These are phyloP conservation scores for Pseudotulostoma volvatum DNA, from an alignment of 495 filamentous ascomycete species.

Conservation along the genomic window DNA sequence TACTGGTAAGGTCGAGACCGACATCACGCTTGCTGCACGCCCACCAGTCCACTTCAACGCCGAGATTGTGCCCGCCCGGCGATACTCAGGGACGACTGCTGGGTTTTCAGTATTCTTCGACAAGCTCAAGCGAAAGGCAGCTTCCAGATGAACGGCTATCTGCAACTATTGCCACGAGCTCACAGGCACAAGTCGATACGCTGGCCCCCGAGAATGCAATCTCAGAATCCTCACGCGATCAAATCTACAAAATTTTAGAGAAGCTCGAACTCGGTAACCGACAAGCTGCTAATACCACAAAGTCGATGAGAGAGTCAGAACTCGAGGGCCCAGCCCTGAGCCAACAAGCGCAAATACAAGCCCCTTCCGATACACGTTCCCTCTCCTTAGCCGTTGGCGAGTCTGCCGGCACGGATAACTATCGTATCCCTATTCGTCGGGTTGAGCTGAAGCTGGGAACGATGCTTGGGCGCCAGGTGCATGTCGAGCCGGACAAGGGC, in stretches of 20 bases:
- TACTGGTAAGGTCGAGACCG: no score
- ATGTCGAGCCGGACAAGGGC: conserved; percentile 22
- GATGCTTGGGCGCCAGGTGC: conserved; percentile 23
- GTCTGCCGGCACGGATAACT: conserved; percentile 11
- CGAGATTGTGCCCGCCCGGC: no score
- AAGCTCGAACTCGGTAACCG: conserved; percentile 21
- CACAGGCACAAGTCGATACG: background rate
- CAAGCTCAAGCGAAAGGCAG: no score
- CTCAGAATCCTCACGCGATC: no score
- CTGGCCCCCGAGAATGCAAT: background rate
- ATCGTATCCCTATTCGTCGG: conserved; percentile 1
- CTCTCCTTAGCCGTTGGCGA: conserved; percentile 11
- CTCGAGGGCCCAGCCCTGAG: background rate
- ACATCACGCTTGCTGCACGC: no score
- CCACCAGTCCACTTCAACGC: no score
- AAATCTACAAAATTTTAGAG: conserved; percentile 25
- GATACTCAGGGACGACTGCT: no score
- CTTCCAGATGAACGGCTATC: no score
- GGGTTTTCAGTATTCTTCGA: no score
- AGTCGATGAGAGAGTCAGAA: background rate
- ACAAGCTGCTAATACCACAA: conserved; percentile 3
- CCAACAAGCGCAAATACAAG: background rate
- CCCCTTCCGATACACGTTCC: conserved; percentile 6
- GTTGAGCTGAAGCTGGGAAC: conserved; percentile 31
- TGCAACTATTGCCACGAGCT: background rate